Base-by-base conservation (phyloP, 2,329 filamentous ascomycete genomes). In the Penicillium sp. region DNA sequence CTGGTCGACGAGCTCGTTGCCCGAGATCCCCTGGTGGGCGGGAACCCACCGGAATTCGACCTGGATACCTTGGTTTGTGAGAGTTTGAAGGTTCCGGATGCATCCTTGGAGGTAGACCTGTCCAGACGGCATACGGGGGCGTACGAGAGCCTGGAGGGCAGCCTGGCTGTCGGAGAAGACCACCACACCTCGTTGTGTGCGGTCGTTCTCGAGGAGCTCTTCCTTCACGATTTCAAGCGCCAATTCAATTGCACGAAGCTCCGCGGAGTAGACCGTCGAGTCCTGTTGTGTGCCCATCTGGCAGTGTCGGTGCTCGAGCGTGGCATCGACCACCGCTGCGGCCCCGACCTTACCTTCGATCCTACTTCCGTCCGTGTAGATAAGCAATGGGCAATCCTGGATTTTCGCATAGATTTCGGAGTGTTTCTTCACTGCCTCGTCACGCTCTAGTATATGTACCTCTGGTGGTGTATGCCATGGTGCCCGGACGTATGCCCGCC, bases 281-380 rank as follows among this genome's bases (percentile, higher is more conserved):
- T 47, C 8, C 2, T 35, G 20, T 15, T 42, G 25, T 3, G 29
- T 23, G 3, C 50, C 50, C 9, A 53, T 45, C 22, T 37, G 43
- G 44, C 29, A 7, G 6, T 31, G 20, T 27, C 29, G 15, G 18
- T 26, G 12, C 9, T 47, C 29, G 8, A 1, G 11, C 2, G 20
- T 14, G 20, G 6, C 14, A 2, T 48, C 45, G 0, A 18, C 31
- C 23, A 45, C 25, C 22, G 31, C 47, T 1, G 47, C 46, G 1
- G 47, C 40, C 14, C 53, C 47, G 0, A 54, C 25, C 1, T 46
- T 20, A 1, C 41, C 47, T 14, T 50, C 22, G 2, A 37, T 27
- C 12, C 53, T 31, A 31, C 46, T 50, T 4, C 53, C 47, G 18
- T 54, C 47, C 4, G 53, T 54, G 12, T 50, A 54, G 2, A 46